A percentile compares a stretch with the other conserved stretches of the same genome.
Conservation (phyloP, 352 stramenopile genomes). For the Elongisporangium senticosum region DNA sequence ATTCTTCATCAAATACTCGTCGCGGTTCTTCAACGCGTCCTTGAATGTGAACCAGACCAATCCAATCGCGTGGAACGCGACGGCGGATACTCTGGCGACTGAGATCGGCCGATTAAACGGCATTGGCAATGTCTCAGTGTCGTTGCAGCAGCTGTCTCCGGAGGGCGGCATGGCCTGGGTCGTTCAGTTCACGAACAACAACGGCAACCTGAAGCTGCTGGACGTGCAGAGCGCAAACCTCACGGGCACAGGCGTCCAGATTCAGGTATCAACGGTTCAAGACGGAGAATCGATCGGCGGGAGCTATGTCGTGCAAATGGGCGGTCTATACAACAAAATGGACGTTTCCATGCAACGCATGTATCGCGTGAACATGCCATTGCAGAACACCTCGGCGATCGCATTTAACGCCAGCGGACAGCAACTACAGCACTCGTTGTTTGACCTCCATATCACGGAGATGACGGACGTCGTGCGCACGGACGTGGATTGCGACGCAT, state of each 20-base stretch:
- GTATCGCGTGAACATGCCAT: constrained; percentile 30
- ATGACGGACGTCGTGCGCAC: constrained; percentile 22
- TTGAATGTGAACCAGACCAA: constrained; percentile 15
- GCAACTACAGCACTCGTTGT: constrained; percentile 26
- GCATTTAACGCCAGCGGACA: constrained; percentile 29
- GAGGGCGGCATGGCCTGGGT: constrained; percentile 65
- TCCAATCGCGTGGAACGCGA: constrained; percentile 55
- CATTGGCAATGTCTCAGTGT: constrained; percentile 43
- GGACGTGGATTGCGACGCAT: constrained; percentile 48
- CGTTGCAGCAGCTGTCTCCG: constrained; percentile 24
- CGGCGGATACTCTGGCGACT: constrained; percentile 10
- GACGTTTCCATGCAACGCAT: constrained; percentile 30
- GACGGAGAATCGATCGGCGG: constrained; percentile 51
- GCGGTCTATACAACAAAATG: constrained; percentile 48
- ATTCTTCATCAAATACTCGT: constrained; percentile 47
- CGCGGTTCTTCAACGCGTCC: constrained; percentile 30
- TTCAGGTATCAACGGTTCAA: constrained; percentile 28
- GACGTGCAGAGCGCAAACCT: constrained; percentile 39
- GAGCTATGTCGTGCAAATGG: constrained; percentile 44
- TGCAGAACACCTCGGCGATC: constrained; percentile 37
- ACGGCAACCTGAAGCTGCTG: constrained; percentile 42
- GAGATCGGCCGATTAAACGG: constrained; percentile 44
- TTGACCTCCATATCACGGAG: constrained; percentile 35
- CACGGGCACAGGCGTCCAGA: constrained; percentile 29
- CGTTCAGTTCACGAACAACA: constrained; percentile 56